These are phyloP conservation scores for Xanthoconium separans DNA, from an alignment of 1,284 basidiomycete species.

Conservation along the genomic window DNA sequence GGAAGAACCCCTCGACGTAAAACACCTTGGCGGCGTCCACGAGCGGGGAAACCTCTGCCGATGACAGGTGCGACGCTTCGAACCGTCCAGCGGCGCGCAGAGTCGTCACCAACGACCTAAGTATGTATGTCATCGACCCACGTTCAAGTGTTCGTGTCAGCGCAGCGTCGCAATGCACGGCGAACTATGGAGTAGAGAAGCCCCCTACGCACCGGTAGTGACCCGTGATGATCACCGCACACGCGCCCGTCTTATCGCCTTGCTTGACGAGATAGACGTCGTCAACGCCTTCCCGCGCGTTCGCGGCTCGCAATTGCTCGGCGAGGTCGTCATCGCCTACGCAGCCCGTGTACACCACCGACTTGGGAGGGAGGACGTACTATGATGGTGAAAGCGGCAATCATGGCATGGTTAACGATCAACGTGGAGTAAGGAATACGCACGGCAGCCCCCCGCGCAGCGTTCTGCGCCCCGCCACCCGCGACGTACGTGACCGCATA, in stretches of 20 bases:
- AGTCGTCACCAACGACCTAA: constrained; percentile 87
- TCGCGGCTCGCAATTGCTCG: constrained; percentile 88
- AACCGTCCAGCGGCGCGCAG: constrained; percentile 92
- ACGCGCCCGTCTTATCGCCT: constrained; percentile 92
- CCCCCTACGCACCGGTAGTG: constrained; percentile 70
- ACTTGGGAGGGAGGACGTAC: constrained; percentile 88
- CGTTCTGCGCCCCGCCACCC: constrained; percentile 96
- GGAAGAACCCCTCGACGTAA: constrained; percentile 98
- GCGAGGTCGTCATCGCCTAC: constrained; percentile 94
- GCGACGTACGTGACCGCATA: constrained; percentile 89
- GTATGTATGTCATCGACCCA: too few relatives aligned
- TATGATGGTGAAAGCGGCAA: constrained; percentile 29
- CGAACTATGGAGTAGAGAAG: background rate
- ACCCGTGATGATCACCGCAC: constrained; percentile 93
- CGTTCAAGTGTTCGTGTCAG: too few relatives aligned
- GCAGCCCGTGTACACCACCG: constrained; percentile 93
- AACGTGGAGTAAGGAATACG: background rate
- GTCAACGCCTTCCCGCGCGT: constrained; percentile 89
- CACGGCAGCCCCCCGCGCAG: constrained; percentile 94
- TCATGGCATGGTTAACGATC: background rate
- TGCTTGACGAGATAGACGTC: constrained; percentile 89
- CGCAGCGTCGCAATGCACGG: too few relatives aligned
- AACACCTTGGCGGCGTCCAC: constrained; percentile 83
- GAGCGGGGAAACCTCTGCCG: constrained; percentile 74
- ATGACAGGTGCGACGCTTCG: constrained; percentile 75